phyloP scores from a whole-genome alignment of 2,329 filamentous ascomycete species.

The Aspergillus ibericus region DNA sequence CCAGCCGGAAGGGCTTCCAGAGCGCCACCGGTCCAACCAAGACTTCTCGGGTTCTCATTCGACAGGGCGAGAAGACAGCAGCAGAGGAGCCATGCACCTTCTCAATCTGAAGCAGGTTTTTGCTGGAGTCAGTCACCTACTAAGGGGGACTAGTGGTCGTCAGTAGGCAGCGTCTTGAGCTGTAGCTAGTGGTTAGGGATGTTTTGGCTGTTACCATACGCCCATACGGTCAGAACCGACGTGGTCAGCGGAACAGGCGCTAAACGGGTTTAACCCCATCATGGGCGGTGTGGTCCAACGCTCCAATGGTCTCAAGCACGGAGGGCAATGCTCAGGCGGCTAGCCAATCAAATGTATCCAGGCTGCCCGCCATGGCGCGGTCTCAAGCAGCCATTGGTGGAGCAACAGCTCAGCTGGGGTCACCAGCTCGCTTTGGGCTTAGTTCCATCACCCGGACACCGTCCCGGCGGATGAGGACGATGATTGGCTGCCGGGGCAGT shows the following conservation, averaged over 20 bases:
- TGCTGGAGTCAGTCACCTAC: neutral
- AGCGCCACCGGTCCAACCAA: slow-evolving; percentile 9
- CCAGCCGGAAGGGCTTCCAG: slow-evolving; percentile 2
- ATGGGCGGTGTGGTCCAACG: slow-evolving; percentile 16
- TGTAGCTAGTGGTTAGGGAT: neutral
- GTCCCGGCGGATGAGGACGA: neutral
- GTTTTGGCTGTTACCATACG: neutral
- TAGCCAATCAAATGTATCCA: slow-evolving; percentile 21
- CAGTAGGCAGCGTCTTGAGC: neutral
- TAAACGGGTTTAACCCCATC: slow-evolving; percentile 8
- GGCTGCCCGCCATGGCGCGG: neutral
- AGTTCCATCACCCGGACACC: slow-evolving; percentile 13
- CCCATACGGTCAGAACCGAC: neutral
- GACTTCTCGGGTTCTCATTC: neutral
- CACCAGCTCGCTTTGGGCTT: slow-evolving; percentile 17
- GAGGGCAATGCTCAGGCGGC: neutral
- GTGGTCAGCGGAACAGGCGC: slow-evolving; percentile 18
- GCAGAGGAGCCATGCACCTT: neutral
- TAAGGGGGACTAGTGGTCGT: neutral
- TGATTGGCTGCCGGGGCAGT: slow-evolving; percentile 9
- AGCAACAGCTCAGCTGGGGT: neutral
- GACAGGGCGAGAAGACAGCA: neutral
- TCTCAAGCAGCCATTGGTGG: slow-evolving; percentile 11
- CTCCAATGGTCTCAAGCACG: slow-evolving; percentile 19
- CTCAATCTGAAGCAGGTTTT: neutral